Percentiles rank a stretch among this genome's conserved stretches.
These are phyloP conservation scores for Durotheca rogersii DNA, from an alignment of 495 filamentous ascomycete species.

Conservation along the genomic window DNA sequence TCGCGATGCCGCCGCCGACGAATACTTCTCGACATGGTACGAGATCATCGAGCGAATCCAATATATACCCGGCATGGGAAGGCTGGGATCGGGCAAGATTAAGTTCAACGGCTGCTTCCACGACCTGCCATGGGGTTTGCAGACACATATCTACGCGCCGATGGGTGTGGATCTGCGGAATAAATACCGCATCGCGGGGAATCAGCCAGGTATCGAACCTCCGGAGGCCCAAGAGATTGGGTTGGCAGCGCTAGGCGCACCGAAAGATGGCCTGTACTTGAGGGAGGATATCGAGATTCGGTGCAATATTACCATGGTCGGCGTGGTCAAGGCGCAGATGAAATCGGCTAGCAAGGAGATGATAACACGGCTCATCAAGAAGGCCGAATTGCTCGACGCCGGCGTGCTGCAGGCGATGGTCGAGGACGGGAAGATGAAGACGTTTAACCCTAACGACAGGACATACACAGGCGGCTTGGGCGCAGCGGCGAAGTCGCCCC, in stretches of 20 bases:
- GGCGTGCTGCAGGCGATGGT: conserved; percentile 53
- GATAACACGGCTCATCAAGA: conserved; percentile 66
- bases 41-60: conserved; percentile 62
- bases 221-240: conserved; percentile 60
- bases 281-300: conserved; percentile 73
- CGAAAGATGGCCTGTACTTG: conserved; percentile 68
- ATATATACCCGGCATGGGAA: conserved; percentile 63
- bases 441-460: conserved; percentile 47
- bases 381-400: conserved; percentile 56
- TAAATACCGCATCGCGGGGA: conserved; percentile 58
- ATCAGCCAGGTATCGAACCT: conserved; percentile 60
- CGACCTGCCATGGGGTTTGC: conserved; percentile 65
- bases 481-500: conserved; percentile 38
- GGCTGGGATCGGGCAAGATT: conserved; percentile 60
- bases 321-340: conserved; percentile 69
- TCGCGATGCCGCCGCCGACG: conserved; percentile 63
- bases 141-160: conserved; percentile 74
- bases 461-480: conserved; percentile 32
- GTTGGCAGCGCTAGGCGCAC: conserved; percentile 48
- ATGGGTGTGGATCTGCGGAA: conserved; percentile 53
- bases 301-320: conserved; percentile 65
- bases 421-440: conserved; percentile 51
- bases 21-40: conserved; percentile 74
- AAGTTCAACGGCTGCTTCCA: conserved; percentile 77
- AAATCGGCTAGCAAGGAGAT: conserved; percentile 65